Conservation (phyloP, 768 basidiomycete genomes). For the Gelatoporia subvermispora region DNA sequence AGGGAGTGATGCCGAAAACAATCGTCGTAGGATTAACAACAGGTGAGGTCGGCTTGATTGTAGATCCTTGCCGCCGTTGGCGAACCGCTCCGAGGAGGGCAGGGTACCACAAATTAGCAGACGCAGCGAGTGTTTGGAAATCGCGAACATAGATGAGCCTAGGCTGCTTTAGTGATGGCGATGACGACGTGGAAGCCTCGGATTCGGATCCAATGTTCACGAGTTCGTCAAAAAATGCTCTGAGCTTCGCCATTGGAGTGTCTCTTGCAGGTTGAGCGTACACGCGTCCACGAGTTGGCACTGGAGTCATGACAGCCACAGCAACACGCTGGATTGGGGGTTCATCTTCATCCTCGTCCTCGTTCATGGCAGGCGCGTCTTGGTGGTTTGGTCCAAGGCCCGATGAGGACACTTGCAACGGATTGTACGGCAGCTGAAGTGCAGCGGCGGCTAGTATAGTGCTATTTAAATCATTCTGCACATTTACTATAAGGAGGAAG, state of each 20-base stretch:
- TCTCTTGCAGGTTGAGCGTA: constrained; percentile 20
- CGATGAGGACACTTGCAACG: constrained; percentile 56
- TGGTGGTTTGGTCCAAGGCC: constrained; percentile 18
- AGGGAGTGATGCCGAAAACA: constrained; percentile 82
- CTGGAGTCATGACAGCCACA: constrained; percentile 37
- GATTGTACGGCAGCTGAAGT: constrained; percentile 67
- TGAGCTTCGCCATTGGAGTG: constrained; percentile 40
- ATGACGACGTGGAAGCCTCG: constrained; percentile 13
- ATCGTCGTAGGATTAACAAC: constrained; percentile 72
- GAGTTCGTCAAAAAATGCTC: constrained; percentile 72
- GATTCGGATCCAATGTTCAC: constrained; percentile 48
- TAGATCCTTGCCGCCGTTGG: constrained; percentile 62
- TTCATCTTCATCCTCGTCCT: constrained; percentile 47
- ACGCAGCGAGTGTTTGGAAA: constrained; percentile 67
- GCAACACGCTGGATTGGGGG: constrained; percentile 33
- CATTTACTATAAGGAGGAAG: neutral
- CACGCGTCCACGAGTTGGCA: constrained; percentile 10
- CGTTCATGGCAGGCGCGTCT: constrained; percentile 11
- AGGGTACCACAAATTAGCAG: constrained; percentile 77
- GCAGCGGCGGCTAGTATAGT: constrained; percentile 55
- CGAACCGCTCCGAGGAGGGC: constrained; percentile 76
- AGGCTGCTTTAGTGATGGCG: constrained; percentile 35
- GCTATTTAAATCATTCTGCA: neutral
- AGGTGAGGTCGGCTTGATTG: constrained; percentile 55
- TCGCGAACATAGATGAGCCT: constrained; percentile 84